These are phyloP conservation scores for Durusdinium trenchii DNA, from an alignment of 73 alveolate genomes.

Conservation along the genomic window DNA sequence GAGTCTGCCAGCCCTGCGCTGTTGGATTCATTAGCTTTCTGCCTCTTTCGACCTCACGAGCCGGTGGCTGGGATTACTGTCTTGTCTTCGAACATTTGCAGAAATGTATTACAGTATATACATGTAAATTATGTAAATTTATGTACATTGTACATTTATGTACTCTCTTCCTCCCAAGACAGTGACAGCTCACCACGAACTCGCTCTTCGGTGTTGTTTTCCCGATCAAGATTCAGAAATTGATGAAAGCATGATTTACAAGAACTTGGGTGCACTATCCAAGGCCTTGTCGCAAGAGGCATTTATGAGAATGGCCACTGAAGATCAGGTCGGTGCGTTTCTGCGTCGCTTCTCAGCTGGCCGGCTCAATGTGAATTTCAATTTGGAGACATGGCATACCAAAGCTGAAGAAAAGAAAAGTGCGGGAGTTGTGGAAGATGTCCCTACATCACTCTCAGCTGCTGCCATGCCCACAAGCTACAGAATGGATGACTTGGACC, in stretches of 20 bases:
- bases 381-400: background rate
- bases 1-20: background rate
- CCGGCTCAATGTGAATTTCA: background rate
- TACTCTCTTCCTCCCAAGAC: no score
- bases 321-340: background rate
- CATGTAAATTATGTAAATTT: background rate
- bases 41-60: slow-evolving; percentile 52
- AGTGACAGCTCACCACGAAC: no score
- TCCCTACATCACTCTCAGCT: background rate
- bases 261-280: no score
- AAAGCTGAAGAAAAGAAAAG: background rate
- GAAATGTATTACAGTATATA: background rate
- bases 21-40: slow-evolving; percentile 68
- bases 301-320: background rate
- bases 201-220: no score
- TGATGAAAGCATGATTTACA: no score
- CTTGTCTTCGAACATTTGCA: no score
- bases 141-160: no score
- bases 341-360: slow-evolving; percentile 53
- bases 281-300: slow-evolving; percentile 29
- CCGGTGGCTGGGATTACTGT: background rate
- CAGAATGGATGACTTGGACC: slow-evolving; percentile 14
- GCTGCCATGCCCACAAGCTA: background rate
- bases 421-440: background rate
- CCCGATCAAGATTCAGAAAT: no score